phyloP scores from a whole-genome alignment of 257 asterid species.

The Ocimum tenuiflorum region DNA sequence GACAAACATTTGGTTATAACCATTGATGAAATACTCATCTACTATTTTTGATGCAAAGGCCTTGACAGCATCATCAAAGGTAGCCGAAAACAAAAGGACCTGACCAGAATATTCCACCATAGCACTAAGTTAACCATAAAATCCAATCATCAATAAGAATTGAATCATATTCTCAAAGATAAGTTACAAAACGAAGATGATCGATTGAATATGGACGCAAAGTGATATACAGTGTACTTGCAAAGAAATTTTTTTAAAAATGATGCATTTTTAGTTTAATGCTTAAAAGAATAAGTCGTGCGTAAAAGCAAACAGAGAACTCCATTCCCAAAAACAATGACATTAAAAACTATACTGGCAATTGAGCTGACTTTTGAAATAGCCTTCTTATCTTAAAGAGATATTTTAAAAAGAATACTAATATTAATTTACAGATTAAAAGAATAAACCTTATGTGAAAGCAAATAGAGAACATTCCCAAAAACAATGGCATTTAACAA shows the following conservation, averaged over 20 bases:
- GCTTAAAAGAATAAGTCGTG: not conserved
- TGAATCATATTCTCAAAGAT: not conserved
- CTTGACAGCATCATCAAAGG: constrained; percentile 71
- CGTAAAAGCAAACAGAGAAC: too few relatives aligned
- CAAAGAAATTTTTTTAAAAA: not conserved
- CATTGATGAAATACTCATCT: constrained; percentile 42
- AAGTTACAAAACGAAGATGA: not conserved
- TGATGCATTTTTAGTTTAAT: not conserved
- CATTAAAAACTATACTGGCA: too few relatives aligned
- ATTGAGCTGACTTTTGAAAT: too few relatives aligned
- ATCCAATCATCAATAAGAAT: not conserved
- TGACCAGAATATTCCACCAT: constrained; percentile 18
- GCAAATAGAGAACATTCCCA: too few relatives aligned
- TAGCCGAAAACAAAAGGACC: constrained; percentile 54
- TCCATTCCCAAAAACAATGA: too few relatives aligned
- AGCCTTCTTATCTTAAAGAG: too few relatives aligned
- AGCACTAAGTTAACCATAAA: constrained; percentile 4
- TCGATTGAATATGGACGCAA: not conserved
- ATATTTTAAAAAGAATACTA: too few relatives aligned
- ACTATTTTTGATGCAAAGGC: constrained; percentile 47
- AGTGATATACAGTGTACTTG: not conserved
- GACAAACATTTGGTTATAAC: constrained; percentile 69
- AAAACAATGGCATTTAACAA: too few relatives aligned
- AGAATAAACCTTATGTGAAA: too few relatives aligned
- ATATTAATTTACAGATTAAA: too few relatives aligned